A percentile compares a stretch with the other conserved stretches of the same genome.
phyloP scores from a whole-genome alignment of 768 basidiomycete species.

The Lentinus tigrinus region DNA sequence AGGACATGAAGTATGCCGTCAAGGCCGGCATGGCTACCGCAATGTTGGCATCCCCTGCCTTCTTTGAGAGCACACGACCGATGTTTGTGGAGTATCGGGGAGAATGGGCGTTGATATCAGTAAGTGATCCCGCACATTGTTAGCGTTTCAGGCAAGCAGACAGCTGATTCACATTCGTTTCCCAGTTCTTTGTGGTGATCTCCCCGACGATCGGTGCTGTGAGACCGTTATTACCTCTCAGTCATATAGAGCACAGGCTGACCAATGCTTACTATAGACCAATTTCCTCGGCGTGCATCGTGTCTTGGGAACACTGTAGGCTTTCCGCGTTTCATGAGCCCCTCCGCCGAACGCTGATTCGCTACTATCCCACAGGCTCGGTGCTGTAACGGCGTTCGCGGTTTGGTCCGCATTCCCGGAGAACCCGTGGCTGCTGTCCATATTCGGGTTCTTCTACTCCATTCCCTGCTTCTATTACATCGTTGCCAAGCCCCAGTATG shows the following conservation, averaged over 20 bases:
- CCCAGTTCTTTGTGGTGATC: conserved; percentile 84
- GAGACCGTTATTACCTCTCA: conserved; percentile 27
- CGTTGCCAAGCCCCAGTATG: conserved; percentile 73
- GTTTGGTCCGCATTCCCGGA: conserved; percentile 78
- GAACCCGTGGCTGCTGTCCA: conserved; percentile 67
- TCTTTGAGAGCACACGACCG: conserved; percentile 75
- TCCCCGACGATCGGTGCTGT: conserved; percentile 88
- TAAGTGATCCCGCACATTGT: conserved; percentile 26
- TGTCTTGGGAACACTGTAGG: conserved; percentile 81
- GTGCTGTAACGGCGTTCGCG: conserved; percentile 72
- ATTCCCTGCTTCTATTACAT: conserved; percentile 94
- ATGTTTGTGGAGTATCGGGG: conserved; percentile 81
- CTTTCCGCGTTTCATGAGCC: conserved; percentile 6
- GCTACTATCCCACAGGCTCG: conserved; percentile 48
- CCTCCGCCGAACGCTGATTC: conserved; percentile 4
- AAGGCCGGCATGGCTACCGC: conserved; percentile 85
- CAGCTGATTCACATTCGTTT: not conserved
- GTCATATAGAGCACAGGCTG: conserved; percentile 11
- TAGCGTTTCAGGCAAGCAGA: not conserved
- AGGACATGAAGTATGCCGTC: conserved; percentile 82
- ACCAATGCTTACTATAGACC: conserved; percentile 50
- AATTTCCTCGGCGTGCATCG: conserved; percentile 85
- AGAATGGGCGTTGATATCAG: conserved; percentile 96
- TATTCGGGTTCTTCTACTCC: conserved; percentile 87
- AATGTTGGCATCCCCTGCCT: conserved; percentile 83